Base-by-base conservation (phyloP, 768 basidiomycete species). In the Boletus pseudopeckii region DNA sequence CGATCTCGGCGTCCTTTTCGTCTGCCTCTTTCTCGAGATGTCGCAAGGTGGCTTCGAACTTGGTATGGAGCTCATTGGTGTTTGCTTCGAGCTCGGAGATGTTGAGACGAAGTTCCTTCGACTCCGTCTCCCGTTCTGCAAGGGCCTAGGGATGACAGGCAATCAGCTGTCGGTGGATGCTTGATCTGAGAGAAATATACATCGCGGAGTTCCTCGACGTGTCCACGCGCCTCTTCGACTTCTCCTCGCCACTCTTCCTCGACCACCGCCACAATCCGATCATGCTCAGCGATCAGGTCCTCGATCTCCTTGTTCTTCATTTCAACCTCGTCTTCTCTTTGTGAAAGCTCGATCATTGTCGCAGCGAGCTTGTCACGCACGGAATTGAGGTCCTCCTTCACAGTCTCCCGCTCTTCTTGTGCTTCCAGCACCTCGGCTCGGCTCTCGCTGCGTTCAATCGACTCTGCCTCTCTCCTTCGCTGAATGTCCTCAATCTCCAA, bases 231-330 rank as follows among this genome's bases (percentile, higher is more conserved):
- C 58, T 92, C 90, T 56, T 92, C 84, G 3, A 95, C 84, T 65
- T 96, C 94, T 4, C 88, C 89, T 51, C 86, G 75, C 92, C 92
- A 96, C 61, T 91, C 90, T 40, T 85, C 81, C 62, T 92, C 90
- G 7, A 92, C 85, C 3, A 80, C 78, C 18, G 80, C 79, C 3
- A 92, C 81, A 49, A 90, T 86, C 28, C 81, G 77, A 48, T 84
- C 78, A 64, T 91, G 88, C 64, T 92, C 88, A 7, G 72, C 73
- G 5, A 92, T 78, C 42, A 96, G 68, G 45, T 94, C 89, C 4
- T 88, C 85, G 42, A 94, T 82, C 67, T 92, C 90, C 54, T 79
- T 74, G 52, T 80, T 80, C 74, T 88, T 88, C 67, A 85, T 74
- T 48, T 93, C 91, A 20, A 93, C 69, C 30, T 96, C 94, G 56